phyloP scores from a whole-genome alignment of 2,329 filamentous ascomycete genomes.

The Clarireedia homoeocarpa region DNA sequence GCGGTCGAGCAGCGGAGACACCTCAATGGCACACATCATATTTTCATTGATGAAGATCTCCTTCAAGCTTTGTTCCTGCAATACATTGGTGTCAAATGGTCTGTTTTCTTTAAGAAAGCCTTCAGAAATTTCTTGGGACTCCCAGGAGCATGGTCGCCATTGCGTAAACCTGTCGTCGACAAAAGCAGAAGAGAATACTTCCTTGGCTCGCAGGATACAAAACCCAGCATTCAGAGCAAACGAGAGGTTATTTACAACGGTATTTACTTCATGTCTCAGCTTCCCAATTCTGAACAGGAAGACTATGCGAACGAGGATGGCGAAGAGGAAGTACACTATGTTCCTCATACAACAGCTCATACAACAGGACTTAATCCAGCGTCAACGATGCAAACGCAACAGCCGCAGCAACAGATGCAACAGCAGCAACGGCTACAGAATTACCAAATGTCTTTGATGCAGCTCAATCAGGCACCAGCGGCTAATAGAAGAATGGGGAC shows the following conservation, averaged over 20 bases:
- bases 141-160: slow-evolving; percentile 21
- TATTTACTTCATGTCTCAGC: slow-evolving; percentile 26
- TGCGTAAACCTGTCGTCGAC: slow-evolving; percentile 15
- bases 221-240: slow-evolving; percentile 19
- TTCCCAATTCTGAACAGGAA: slow-evolving; percentile 17
- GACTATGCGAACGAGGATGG: slow-evolving; percentile 13
- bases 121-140: slow-evolving; percentile 29
- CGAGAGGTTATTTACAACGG: slow-evolving; percentile 22
- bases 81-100: slow-evolving; percentile 45
- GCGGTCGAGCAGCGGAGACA: slow-evolving; percentile 44
- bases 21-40: slow-evolving; percentile 50
- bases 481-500: too few species aligned
- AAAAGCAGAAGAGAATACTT: slow-evolving; percentile 21
- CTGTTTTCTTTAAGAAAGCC: slow-evolving; percentile 37
- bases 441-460: too few species aligned
- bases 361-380: too few species aligned
- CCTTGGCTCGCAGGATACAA: slow-evolving; percentile 14
- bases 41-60: slow-evolving; percentile 54
- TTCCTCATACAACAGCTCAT: background rate
- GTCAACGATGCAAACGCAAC: background rate
- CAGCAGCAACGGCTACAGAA: background rate
- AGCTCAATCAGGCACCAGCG: too few species aligned
- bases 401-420: background rate
- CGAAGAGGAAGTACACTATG: slow-evolving; percentile 21
- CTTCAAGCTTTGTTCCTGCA: slow-evolving; percentile 48